Evolutionary conservation across 164 flowering plant genomes (phyloP), one percentile per base, ranked within the genome.

Genomic region (Santalum album): DNA sequence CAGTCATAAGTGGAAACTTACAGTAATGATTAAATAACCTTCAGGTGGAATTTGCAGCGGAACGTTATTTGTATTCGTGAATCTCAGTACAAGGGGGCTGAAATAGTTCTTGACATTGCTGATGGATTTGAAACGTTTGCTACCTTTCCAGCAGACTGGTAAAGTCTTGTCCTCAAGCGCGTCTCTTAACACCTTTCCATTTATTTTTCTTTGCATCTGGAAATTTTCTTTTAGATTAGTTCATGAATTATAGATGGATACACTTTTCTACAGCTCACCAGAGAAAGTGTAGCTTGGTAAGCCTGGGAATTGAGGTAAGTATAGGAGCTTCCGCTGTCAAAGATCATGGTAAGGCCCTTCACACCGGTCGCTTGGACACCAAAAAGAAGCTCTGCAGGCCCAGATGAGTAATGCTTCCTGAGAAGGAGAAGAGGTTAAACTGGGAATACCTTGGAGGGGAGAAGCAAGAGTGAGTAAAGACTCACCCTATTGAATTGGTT

Each of bases 81-180:
- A 89, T 51, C 62, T 70, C 61, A 90, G 39, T 7, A 52, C 40
- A 11, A 87, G 47, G 7, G 95, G 78, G 61, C 71, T 78, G 75
- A 94, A 90, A 69, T 66, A 70, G 36, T 58, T 61, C 63, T 67
- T 76, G 56, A 76, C 84, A 46, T 94, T 95, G 20, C 7, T 22
- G 15, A 84, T 23, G 14, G 86, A 70, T 65, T 70, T 85, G 72
- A 87, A 78, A 36, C 75, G 72, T 60, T 72, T 79, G 7, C 64
- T 0, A 9, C 95, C 96, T 70, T 77, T 87, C 99, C 99, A 94
- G 62, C 99, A 94, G 44, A 94, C 23, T 0, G 96, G 78, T 18
- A 94, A 86, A 22, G 83, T 48, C 24, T 55, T 44, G 29, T 92
- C 99, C 16, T 76, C 74, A 2, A 40, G 24, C 1, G 80, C 68